These are phyloP conservation scores for Ormosia semicastrata DNA, from an alignment of 306 rosid genomes.

Conservation along the genomic window DNA sequence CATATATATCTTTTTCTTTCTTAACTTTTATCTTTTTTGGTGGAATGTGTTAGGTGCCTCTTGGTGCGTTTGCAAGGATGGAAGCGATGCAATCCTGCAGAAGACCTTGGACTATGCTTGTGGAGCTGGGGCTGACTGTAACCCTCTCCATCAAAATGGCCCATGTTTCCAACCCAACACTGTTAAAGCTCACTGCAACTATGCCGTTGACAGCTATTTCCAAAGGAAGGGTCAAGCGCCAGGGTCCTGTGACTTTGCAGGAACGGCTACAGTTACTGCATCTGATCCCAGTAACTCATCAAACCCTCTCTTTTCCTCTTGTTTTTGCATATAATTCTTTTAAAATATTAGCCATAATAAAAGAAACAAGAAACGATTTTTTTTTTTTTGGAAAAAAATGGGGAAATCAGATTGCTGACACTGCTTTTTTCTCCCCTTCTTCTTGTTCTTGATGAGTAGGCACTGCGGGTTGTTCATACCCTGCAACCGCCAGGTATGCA, in stretches of 20 bases:
- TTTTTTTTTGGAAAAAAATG: not conserved
- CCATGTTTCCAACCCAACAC: conserved; percentile 67
- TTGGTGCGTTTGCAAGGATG: conserved; percentile 86
- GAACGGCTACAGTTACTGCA: conserved; percentile 45
- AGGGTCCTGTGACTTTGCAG: conserved; percentile 78
- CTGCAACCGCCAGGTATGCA: conserved; percentile 67
- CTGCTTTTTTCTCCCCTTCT: no score
- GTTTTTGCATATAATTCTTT: not conserved
- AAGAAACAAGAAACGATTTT: no score
- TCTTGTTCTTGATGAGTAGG: conserved; percentile 44
- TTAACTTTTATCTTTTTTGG: no score
- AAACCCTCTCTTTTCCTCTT: not conserved
- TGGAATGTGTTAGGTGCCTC: conserved; percentile 42
- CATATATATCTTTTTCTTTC: no score
- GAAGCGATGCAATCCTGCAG: conserved; percentile 55
- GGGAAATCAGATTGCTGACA: not conserved
- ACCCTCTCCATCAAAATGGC: conserved; percentile 48
- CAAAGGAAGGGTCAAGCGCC: conserved; percentile 67
- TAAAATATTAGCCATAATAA: no score
- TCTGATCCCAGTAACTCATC: conserved; percentile 63
- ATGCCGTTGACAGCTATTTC: conserved; percentile 81
- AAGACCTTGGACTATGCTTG: conserved; percentile 83
- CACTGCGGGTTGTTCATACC: conserved; percentile 51
- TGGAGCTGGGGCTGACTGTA: conserved; percentile 92
- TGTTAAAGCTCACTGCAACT: conserved; percentile 70